Evolutionary conservation across 805 yeast genomes (phyloP).

Genomic region (Wickerhamiella musiphila): DNA sequence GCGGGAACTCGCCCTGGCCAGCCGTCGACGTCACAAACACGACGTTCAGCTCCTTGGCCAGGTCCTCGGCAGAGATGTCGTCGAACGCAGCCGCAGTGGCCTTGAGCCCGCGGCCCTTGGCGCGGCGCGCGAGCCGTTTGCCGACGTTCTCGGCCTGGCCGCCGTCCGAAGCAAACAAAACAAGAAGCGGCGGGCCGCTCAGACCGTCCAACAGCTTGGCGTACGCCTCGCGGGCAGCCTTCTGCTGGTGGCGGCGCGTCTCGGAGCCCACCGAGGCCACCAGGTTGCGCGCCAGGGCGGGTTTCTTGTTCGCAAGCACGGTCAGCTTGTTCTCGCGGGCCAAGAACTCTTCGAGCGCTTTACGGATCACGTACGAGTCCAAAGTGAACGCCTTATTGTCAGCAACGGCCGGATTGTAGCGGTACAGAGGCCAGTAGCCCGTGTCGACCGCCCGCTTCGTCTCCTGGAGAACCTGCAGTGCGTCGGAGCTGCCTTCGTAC

Average conservation of each 20-base stretch:
- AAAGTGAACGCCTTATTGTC: slow-evolving; percentile 42
- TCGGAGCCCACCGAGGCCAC: slow-evolving; percentile 43
- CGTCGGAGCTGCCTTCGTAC: slow-evolving; percentile 41
- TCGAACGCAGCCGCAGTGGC: slow-evolving; percentile 51
- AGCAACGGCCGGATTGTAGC: slow-evolving; percentile 52
- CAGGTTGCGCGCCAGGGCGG: slow-evolving; percentile 62
- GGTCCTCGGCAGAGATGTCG: slow-evolving; percentile 53
- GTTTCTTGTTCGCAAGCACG: slow-evolving; percentile 49
- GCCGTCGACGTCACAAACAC: slow-evolving; percentile 59
- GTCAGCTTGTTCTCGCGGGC: slow-evolving; percentile 83
- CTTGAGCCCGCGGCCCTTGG: slow-evolving; percentile 62
- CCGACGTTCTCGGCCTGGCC: slow-evolving; percentile 78
- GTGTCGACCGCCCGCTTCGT: slow-evolving; percentile 80
- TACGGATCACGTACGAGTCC: slow-evolving; percentile 69
- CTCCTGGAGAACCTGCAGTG: slow-evolving; percentile 62
- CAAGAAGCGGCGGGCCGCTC: slow-evolving; percentile 79
- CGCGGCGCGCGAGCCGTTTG: slow-evolving; percentile 59
- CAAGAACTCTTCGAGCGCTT: slow-evolving; percentile 59
- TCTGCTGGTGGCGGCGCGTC: slow-evolving; percentile 39
- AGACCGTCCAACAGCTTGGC: slow-evolving; percentile 65
- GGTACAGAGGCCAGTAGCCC: slow-evolving; percentile 93
- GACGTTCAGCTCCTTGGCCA: slow-evolving; percentile 52
- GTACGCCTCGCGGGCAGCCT: slow-evolving; percentile 61
- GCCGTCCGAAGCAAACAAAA: slow-evolving; percentile 82
- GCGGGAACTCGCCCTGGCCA: slow-evolving; percentile 79